A percentile compares a stretch with the other conserved stretches of the same genome.
These are phyloP conservation scores for Hygrophila difformis DNA, from an alignment of 257 asterid genomes.

Conservation along the genomic window DNA sequence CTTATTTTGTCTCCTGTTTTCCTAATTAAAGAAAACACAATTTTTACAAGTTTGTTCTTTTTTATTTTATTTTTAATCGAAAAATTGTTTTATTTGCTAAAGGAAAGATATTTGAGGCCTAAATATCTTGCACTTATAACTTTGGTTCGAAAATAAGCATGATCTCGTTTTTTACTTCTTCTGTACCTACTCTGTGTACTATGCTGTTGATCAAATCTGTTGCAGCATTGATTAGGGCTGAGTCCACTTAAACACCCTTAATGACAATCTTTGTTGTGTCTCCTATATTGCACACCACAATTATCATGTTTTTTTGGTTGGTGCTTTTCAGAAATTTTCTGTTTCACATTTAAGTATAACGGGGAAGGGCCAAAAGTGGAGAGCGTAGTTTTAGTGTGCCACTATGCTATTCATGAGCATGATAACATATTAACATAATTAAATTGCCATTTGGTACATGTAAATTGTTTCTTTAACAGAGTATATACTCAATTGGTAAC, in stretches of 20 bases:
- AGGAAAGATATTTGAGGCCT: no score
- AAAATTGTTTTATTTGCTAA: no score
- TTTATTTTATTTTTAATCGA: no score
- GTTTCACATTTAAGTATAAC: background rate
- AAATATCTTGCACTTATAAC: no score
- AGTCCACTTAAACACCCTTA: constrained; percentile 3
- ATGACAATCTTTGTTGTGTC: background rate
- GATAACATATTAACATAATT: background rate
- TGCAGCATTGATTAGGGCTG: background rate
- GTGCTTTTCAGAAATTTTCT: background rate
- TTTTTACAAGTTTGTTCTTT: no score
- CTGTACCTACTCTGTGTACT: no score
- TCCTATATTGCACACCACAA: background rate
- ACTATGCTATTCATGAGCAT: background rate
- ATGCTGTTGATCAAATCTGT: no score
- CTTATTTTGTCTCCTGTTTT: no score
- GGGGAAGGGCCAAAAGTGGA: background rate
- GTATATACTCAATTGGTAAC: constrained; percentile 39
- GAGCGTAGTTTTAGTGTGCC: background rate
- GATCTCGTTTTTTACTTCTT: no score
- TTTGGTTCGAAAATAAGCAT: no score
- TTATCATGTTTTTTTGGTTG: background rate
- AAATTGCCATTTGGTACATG: constrained; percentile 4
- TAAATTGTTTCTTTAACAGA: constrained; percentile 1
- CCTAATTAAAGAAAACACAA: no score